Base-by-base conservation (phyloP, 2,329 filamentous ascomycete species). In the Ophiostoma sp. region DNA sequence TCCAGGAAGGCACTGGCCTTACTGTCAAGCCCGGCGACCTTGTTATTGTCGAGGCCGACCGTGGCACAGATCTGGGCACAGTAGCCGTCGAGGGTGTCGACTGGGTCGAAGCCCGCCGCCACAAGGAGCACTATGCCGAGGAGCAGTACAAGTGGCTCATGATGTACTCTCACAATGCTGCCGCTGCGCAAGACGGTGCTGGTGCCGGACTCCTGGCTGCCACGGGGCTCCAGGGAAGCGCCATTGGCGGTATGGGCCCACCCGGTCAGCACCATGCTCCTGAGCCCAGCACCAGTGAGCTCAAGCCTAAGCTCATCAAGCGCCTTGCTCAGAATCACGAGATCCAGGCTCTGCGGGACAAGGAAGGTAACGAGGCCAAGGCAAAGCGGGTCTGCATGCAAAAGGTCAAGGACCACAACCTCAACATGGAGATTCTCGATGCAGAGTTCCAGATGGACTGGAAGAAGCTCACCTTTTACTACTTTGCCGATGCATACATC, bases 371-470 rank as follows among this genome's bases (percentile, higher is more conserved):
- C 73, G 95, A 99, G 79, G 95, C 95, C 23, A 98, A 98, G 79
- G 95, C 95, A 0, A 98, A 99, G 82, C 89, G 95, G 70, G 90
- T 97, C 62, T 97, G 94, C 78, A 95, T 97, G 83, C 92, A 96
- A 76, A 99, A 98, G 80, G 95, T 97, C 69, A 91, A 91, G 74
- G 94, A 98, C 77, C 94, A 98, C 79, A 90, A 92, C 67, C 85
- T 98, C 36, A 94, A 96, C 76, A 75, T 99, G 95, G 95, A 99
- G 79, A 98, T 99, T 73, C 87, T 99, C 7, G 95, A 99, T 80
- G 95, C 95, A 4, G 95, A 99, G 78, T 99, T 97, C 78, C 95
- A 99, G 78, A 96, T 97, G 89, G 95, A 99, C 79, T 97, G 93
- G 89, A 97, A 98, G 81, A 99, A 99, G 79, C 83, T 99, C 70